Evolutionary conservation across 805 yeast species (phyloP).

Genomic region (Monosporozyma aerobia): DNA sequence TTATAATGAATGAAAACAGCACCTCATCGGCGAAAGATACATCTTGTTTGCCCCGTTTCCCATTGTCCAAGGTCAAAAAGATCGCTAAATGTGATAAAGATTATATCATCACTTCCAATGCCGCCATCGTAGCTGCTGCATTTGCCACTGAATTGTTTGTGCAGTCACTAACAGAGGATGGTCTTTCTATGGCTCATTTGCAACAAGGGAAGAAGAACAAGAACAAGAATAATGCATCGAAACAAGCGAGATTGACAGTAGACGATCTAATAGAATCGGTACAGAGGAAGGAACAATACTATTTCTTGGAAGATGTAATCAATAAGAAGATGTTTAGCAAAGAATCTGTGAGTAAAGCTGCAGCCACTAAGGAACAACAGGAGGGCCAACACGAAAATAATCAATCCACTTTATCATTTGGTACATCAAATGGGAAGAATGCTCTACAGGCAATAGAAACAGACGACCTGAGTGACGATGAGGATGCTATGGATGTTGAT

Average conservation of each 20-base stretch:
- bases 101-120: slow-evolving; percentile 17
- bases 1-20: background rate
- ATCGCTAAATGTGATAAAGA: slow-evolving; percentile 25
- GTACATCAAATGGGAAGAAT: background rate
- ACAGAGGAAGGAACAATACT: slow-evolving; percentile 15
- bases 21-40: background rate
- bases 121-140: slow-evolving; percentile 22
- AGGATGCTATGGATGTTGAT: slow-evolving; percentile 8
- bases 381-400: background rate
- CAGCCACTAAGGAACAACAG: background rate
- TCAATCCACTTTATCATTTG: slow-evolving; percentile 12
- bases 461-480: slow-evolving; percentile 1
- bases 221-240: background rate
- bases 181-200: slow-evolving; percentile 15
- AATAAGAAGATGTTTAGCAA: slow-evolving; percentile 7
- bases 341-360: background rate
- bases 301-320: slow-evolving; percentile 21
- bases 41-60: slow-evolving; percentile 9
- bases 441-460: slow-evolving; percentile 2
- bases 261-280: slow-evolving; percentile 19
- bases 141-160: slow-evolving; percentile 25
- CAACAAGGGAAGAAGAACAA: slow-evolving; percentile 1
- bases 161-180: slow-evolving; percentile 21
- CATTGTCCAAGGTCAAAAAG: slow-evolving; percentile 22
- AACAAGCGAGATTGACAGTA: slow-evolving; percentile 13